These are phyloP conservation scores for Boeremia exigua DNA, from an alignment of 2,329 filamentous ascomycete species.

Conservation along the genomic window DNA sequence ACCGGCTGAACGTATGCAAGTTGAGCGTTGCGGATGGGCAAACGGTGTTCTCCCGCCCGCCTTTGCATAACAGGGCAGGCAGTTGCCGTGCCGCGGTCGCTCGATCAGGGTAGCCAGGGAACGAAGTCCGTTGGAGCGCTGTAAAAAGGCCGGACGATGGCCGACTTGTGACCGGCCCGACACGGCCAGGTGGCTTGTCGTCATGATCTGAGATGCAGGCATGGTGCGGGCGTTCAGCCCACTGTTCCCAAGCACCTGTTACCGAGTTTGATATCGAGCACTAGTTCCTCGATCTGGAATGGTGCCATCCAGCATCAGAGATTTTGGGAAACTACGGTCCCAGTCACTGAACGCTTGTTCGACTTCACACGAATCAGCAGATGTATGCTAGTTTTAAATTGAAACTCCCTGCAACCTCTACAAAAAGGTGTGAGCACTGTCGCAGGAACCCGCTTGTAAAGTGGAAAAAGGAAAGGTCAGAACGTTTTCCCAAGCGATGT, in stretches of 20 bases:
- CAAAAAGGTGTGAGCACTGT: slow-evolving; percentile 14
- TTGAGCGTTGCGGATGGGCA: slow-evolving; percentile 27
- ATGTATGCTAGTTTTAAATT: not conserved
- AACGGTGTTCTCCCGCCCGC: slow-evolving; percentile 37
- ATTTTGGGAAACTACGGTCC: slow-evolving; percentile 1
- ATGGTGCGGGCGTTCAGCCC: slow-evolving; percentile 20
- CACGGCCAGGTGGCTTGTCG: slow-evolving; percentile 30
- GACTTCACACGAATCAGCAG: slow-evolving; percentile 7
- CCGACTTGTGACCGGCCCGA: slow-evolving; percentile 32
- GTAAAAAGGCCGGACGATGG: slow-evolving; percentile 19
- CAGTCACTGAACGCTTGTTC: slow-evolving; percentile 6
- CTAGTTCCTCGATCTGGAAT: slow-evolving; percentile 26
- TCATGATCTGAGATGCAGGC: slow-evolving; percentile 38
- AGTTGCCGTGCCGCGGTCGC: slow-evolving; percentile 32
- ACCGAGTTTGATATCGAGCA: slow-evolving; percentile 30
- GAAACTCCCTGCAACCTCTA: slow-evolving; percentile 12
- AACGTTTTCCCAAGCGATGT: slow-evolving; percentile 26
- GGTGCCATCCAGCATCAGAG: slow-evolving; percentile 19
- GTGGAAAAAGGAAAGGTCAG: slow-evolving; percentile 12
- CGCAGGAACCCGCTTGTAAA: slow-evolving; percentile 14
- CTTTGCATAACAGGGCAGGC: slow-evolving; percentile 31
- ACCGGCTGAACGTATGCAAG: slow-evolving; percentile 35
- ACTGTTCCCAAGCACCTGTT: slow-evolving; percentile 37
- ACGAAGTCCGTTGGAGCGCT: slow-evolving; percentile 15
- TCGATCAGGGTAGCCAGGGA: slow-evolving; percentile 13